Evolutionary conservation across 1,284 basidiomycete species (phyloP), one percentile per base, ranked within the genome.

Genomic region (Agaricales sp.): DNA sequence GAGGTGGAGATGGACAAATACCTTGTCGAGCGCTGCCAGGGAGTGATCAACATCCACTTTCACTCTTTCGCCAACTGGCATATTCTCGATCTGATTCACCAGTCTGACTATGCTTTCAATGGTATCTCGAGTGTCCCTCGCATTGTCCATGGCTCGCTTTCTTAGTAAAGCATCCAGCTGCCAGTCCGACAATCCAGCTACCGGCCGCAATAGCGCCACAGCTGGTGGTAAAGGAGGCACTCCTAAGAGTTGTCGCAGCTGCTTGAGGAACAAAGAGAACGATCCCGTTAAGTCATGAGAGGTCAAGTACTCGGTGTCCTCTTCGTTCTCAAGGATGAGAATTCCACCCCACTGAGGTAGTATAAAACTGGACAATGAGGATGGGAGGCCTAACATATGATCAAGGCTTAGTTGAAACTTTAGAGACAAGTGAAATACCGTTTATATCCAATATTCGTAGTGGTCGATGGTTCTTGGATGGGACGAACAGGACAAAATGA

Each of bases 331-430:
- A 47, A 98, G 75, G 49, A 88, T 77, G 26, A 30, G 6, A 45
- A 99, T 87, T 13, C 92, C 87, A 38, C 96, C 95, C 85, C 92
- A 96, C 65, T 98, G 95, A 0, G 96, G 95, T 1, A 96, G 74
- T 20, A 97, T 75, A 72, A 98, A 99, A 6, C 87, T 79, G 47
- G 69, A 76, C 2, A 77, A 80, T 20, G 62, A 61, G 16, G 73
- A 73, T 1, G 66, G 65, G 6, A 53, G 58, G 26, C 67, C 77
- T 80, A 58, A 51, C 4, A 18, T 43, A 41, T 39, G 43, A 45
- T 47, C 16, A 48, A 48, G n/a, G n/a, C n/a, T 48, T 47, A 16
- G 54, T 43, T 24, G 48, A 48, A 30, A 48, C 52, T 55, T n/a
- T 23, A 22, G 37, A 41, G 44, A 16, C 39, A 16, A 16, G 6